Conservation (phyloP, 257 asterid species). For the Dorcoceras hygrometricum region DNA sequence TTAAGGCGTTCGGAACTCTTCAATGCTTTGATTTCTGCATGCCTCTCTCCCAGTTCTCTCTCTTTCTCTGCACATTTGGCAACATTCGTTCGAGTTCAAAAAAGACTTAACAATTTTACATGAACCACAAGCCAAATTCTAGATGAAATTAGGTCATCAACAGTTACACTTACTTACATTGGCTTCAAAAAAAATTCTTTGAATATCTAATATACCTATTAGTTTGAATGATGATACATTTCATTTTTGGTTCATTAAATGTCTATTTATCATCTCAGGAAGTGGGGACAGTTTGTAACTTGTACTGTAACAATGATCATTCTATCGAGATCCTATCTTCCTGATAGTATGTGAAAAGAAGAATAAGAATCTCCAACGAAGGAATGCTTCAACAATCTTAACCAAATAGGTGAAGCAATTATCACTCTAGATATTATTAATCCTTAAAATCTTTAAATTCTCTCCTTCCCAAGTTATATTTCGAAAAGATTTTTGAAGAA, state of each 20-base stretch:
- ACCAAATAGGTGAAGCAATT: constrained; percentile 8
- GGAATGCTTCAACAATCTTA: not conserved
- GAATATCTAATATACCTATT: constrained; percentile 13
- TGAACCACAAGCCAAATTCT: constrained; percentile 5
- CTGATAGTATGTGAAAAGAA: constrained; percentile 3
- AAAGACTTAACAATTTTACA: not conserved
- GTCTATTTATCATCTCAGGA: constrained; percentile 2
- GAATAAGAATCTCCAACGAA: not conserved
- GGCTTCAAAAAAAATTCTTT: constrained; percentile 19
- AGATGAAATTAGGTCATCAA: constrained; percentile 12
- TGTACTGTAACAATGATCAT: not conserved
- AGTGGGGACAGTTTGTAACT: not conserved
- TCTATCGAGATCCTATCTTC: not conserved
- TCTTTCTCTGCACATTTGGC: constrained; percentile 63
- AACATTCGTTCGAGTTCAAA: constrained; percentile 21
- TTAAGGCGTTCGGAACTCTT: constrained; percentile 72
- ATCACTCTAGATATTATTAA: too few relatives aligned
- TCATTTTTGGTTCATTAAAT: not conserved
- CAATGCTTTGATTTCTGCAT: constrained; percentile 69
- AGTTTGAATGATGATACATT: constrained; percentile 4
- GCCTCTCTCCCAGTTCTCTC: constrained; percentile 74
- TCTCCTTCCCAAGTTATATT: too few relatives aligned
- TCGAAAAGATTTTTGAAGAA: not conserved
- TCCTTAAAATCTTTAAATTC: too few relatives aligned
- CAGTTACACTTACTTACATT: not conserved